Evolutionary conservation across 225 moss, liverwort and hornwort species (phyloP), one percentile per base, ranked within the genome.

Genomic region (Sphagnum contortum): DNA sequence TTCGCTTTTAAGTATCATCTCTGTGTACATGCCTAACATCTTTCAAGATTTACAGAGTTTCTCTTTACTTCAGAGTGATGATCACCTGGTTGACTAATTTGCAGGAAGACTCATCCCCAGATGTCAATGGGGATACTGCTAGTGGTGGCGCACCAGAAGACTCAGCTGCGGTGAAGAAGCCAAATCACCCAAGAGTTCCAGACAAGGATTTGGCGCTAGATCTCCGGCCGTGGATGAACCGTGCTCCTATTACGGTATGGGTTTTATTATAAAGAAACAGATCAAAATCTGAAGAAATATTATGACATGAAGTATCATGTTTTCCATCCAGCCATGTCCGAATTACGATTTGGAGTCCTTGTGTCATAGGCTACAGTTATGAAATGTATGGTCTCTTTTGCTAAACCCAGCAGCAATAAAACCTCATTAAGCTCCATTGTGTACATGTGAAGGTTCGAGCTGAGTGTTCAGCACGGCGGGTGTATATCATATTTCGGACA

Each of bases 161-260:
- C 29, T 29, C 29, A 29, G 29, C 29, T 29, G 29, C 29, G 1
- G 29, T 29, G 29, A 29, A 29, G 29, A 29, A 29, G 29, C 29
- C 29, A 29, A 29, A 29, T 29, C 29, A 29, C 29, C 29, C 29
- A 29, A 29, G 0, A 29, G 29, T 29, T 29, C 29, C 29, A 29
- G 29, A 29, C 29, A 80, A 73, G 74, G 76, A 78, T 56, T 57
- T 78, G 44, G 93, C 82, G 46, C 4, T 93, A 44, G 93, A 93
- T 64, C 72, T 93, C 57, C 80, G 93, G 64, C 83, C 86, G 50
- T 93, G 80, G 72, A 90, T 93, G 93, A 93, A 93, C 66, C 81
- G 86, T 51, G 79, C 93, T 57, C 93, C 93, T 57, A 74, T 93
- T 10, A 90, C 90, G 55, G 90, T 89, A 65, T 62, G 66, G 59